These are phyloP conservation scores for Penicillium sp. DNA, from an alignment of 2,329 filamentous ascomycete genomes.

Conservation along the genomic window DNA sequence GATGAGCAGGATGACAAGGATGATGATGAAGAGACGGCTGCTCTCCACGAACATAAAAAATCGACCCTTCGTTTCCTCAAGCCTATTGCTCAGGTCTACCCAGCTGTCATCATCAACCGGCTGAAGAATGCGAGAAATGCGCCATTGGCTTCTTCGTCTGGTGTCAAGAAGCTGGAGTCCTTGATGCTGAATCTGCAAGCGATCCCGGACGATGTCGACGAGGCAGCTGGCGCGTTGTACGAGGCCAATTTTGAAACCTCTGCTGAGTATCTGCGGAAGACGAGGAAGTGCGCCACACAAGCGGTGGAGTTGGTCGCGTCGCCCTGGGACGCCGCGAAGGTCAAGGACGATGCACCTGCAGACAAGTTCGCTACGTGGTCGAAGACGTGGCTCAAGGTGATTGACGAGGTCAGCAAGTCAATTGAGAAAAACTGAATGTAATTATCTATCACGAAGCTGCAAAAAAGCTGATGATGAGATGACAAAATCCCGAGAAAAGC, in stretches of 20 bases:
- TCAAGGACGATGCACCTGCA: conserved; percentile 54
- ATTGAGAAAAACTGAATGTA: conserved; percentile 16
- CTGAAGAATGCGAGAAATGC: conserved; percentile 35
- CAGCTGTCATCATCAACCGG: conserved; percentile 43
- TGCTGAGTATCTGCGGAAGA: conserved; percentile 31
- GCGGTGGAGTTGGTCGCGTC: conserved; percentile 69
- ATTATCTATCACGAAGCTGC: neutral
- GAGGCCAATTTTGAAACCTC: conserved; percentile 39
- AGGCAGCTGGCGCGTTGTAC: conserved; percentile 47
- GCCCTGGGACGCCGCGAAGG: conserved; percentile 68
- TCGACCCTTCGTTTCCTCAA: conserved; percentile 43
- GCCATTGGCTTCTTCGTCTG: conserved; percentile 14
- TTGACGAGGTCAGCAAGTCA: conserved; percentile 42
- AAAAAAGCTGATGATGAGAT: conserved; percentile 6
- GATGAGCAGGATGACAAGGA: conserved; percentile 19
- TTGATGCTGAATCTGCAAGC: conserved; percentile 34
- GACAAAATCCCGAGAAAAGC: conserved; percentile 7
- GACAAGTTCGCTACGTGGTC: conserved; percentile 81
- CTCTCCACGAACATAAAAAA: conserved; percentile 42
- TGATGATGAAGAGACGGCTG: conserved; percentile 32
- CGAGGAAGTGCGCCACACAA: conserved; percentile 52
- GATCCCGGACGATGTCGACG: conserved; percentile 45
- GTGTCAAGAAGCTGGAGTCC: conserved; percentile 34
- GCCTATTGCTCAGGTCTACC: conserved; percentile 44
- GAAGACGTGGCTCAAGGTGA: conserved; percentile 52